Evolutionary conservation across 257 asterid species (phyloP), one percentile per base, ranked within the genome.

Genomic region (Solanum arcanum): DNA sequence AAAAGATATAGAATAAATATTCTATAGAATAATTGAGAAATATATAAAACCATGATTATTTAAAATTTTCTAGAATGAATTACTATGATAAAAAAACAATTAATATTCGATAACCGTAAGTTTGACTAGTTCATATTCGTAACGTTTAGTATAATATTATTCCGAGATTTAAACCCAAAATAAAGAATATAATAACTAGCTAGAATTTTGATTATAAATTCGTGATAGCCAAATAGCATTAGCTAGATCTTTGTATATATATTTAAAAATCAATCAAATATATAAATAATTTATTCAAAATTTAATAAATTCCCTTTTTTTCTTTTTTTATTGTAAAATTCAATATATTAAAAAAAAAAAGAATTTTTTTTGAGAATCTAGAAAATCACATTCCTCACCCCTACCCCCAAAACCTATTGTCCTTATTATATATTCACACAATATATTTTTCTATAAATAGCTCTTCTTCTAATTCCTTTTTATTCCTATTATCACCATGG

Each of bases 401-500:
- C 70, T 16, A 64, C 2, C 18, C 31, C 72, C 12, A 52, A 52
- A 52, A 52, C 6, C 74, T 9, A 12, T 68, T 62, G 70, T 16
- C 21, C 21, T 27, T 68, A 5, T 68, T 29, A 62, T n/a, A 62
- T 62, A 62, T 62, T 68, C 39, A 29, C 37, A 68, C 31, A 12
- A 64, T 62, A 31, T 52, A 52, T 25, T n/a, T n/a, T 62, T 75
- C n/a, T 12, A 60, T 25, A 41, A 7, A 60, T 25, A 23, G 6
- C 11, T 37, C 81, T 12, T 42, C 85, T 75, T 21, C 82, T 15
- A 10, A 27, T 70, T 42, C 60, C 39, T 20, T 59, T 64, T 47
- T 81, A 2, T 47, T 5, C 15, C 29, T 56, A 59, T 70, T 37
- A 59, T 59, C 35, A 20, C 77, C 82, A 91, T 90, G 92, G 90